Evolutionary conservation across 1,284 basidiomycete genomes (phyloP).

Genomic region (Ceratobasidium papillatum): DNA sequence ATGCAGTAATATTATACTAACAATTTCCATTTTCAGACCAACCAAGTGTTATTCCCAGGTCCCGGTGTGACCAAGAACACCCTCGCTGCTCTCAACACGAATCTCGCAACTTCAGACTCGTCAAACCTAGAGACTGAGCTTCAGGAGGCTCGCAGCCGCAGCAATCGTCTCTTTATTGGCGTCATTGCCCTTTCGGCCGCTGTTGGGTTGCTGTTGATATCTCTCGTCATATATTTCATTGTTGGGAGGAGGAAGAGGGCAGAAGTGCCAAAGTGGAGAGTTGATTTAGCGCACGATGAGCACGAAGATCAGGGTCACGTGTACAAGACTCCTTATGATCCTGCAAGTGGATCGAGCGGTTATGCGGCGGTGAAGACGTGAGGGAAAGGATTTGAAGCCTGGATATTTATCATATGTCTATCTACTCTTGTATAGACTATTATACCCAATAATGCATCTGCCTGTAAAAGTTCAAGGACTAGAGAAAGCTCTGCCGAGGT

Average conservation of each 20-base stretch:
- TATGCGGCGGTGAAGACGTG: neutral
- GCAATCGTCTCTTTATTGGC: neutral
- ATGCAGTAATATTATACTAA: neutral
- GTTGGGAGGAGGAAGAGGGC: neutral
- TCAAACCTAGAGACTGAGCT: neutral
- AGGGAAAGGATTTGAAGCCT: too few relatives aligned
- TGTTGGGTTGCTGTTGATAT: neutral
- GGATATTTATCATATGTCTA: neutral
- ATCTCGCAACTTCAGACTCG: neutral
- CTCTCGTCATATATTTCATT: neutral
- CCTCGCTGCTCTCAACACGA: neutral
- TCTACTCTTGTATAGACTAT: too few relatives aligned
- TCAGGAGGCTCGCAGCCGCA: neutral
- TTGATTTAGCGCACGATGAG: neutral
- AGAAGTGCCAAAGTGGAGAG: too few relatives aligned
- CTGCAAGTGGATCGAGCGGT: neutral
- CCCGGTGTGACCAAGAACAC: constrained; percentile 11
- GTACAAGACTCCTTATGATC: constrained; percentile 4
- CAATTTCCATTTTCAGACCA: neutral
- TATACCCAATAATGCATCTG: too few relatives aligned
- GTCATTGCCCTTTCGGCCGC: neutral
- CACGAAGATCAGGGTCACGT: neutral
- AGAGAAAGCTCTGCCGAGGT: too few relatives aligned
- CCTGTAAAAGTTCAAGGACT: too few relatives aligned
- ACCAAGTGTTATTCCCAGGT: constrained; percentile 22